Evolutionary conservation across 305 asterid species (phyloP).

Genomic region (Solanum chacoense): DNA sequence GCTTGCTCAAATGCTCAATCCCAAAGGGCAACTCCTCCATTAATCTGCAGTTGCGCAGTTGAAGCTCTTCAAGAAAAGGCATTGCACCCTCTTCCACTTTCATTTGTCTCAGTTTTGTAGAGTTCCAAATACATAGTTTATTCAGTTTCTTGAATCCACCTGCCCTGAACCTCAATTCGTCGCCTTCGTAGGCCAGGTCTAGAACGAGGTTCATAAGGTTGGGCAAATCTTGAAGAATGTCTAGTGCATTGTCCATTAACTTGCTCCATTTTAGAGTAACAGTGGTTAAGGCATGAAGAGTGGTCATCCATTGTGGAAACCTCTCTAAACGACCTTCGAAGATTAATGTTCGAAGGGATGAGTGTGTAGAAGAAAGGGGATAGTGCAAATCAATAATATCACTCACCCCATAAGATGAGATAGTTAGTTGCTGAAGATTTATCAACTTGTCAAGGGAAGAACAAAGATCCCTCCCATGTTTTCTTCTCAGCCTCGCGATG

Average conservation of each 20-base stretch:
- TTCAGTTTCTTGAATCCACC: constrained; percentile 16
- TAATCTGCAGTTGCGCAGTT: neutral
- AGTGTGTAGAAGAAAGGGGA: neutral
- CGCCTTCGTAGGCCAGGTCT: constrained; percentile 7
- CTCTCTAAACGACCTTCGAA: constrained; percentile 2
- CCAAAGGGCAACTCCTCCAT: constrained; percentile 12
- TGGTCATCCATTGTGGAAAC: constrained; percentile 14
- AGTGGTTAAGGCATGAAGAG: constrained; percentile 4
- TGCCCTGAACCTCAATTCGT: neutral
- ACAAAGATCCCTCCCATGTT: constrained; percentile 3
- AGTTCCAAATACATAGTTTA: neutral
- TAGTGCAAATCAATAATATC: constrained; percentile 19
- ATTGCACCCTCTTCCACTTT: constrained; percentile 9
- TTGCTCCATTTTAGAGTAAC: neutral
- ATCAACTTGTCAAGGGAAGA: constrained; percentile 10
- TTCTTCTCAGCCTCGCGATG: constrained; percentile 15
- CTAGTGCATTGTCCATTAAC: constrained; percentile 5
- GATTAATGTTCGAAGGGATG: neutral
- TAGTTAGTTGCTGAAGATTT: neutral
- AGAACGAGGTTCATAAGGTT: neutral
- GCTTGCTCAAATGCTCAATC: constrained; percentile 5
- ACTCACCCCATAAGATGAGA: neutral
- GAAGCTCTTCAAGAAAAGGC: constrained; percentile 6
- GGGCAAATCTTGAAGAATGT: constrained; percentile 13
- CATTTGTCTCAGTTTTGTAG: neutral